These are phyloP conservation scores for Apiotrichum gracile DNA, from an alignment of 1,284 basidiomycete genomes.

Conservation along the genomic window DNA sequence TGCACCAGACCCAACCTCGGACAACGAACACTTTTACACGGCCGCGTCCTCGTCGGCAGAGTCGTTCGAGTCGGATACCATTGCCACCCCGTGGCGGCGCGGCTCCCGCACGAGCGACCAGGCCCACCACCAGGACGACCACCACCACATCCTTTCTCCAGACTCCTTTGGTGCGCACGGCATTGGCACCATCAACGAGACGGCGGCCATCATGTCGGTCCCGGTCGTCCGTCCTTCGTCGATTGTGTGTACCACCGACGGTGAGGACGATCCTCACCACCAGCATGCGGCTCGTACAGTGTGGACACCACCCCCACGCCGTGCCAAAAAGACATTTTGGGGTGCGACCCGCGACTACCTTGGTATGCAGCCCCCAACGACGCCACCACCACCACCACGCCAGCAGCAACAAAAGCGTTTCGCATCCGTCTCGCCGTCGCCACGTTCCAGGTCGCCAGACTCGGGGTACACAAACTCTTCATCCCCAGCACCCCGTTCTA, in stretches of 20 bases:
- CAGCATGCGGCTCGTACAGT: neutral
- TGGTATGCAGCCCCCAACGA: neutral
- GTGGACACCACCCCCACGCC: neutral
- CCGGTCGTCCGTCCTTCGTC: neutral
- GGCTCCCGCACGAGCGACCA: neutral
- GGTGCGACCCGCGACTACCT: neutral
- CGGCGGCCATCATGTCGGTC: neutral
- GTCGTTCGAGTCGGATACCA: conserved; percentile 3
- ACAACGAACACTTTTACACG: neutral
- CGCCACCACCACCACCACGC: neutral
- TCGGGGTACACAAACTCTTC: neutral
- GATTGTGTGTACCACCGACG: conserved; percentile 3
- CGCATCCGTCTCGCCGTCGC: neutral
- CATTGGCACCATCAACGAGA: neutral
- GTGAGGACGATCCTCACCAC: conserved; percentile 10
- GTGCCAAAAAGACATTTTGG: neutral
- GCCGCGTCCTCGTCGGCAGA: conserved; percentile 3
- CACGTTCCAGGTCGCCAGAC: neutral
- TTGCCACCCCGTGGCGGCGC: conserved; percentile 4
- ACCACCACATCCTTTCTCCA: neutral
- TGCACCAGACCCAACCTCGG: neutral
- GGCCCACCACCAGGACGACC: neutral
- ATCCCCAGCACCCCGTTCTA: neutral
- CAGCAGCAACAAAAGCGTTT: neutral
- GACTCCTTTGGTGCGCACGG: too few species aligned